Evolutionary conservation across 2,329 filamentous ascomycete species (phyloP).

Genomic region (Chaetomiaceae sp.): DNA sequence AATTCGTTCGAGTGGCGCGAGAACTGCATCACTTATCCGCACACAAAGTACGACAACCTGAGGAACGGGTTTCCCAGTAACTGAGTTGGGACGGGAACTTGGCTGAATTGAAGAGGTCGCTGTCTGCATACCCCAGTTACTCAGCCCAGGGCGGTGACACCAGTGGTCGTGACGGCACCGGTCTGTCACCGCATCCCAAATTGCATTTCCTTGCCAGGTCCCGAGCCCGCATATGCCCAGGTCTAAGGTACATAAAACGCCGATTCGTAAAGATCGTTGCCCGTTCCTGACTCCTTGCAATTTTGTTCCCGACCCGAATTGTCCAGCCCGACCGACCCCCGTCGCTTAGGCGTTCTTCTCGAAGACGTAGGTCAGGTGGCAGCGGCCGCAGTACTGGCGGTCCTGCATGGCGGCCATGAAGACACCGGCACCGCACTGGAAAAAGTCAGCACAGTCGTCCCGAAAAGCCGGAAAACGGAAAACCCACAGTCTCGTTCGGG

Average conservation of each 20-base stretch:
- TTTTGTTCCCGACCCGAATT: slow-evolving; percentile 25
- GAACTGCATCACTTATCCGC: slow-evolving; percentile 61
- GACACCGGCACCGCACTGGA: slow-evolving; percentile 95
- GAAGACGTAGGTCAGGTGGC: slow-evolving; percentile 70
- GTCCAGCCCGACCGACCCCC: slow-evolving; percentile 16
- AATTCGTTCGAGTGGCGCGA: slow-evolving; percentile 44
- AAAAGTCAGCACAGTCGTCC: slow-evolving; percentile 31
- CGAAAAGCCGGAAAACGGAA: not conserved
- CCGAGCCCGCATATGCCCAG: slow-evolving; percentile 26
- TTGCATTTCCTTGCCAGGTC: slow-evolving; percentile 31
- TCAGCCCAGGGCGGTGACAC: slow-evolving; percentile 8
- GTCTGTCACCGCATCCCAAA: slow-evolving; percentile 23
- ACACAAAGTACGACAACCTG: slow-evolving; percentile 68
- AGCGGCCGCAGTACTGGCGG: slow-evolving; percentile 89
- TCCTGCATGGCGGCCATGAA: slow-evolving; percentile 99
- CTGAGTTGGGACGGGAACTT: slow-evolving; percentile 24
- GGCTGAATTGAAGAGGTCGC: slow-evolving; percentile 12
- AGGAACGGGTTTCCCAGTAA: slow-evolving; percentile 51
- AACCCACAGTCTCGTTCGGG: slow-evolving; percentile 78
- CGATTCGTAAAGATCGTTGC: slow-evolving; percentile 28
- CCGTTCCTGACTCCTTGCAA: slow-evolving; percentile 28
- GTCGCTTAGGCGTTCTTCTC: slow-evolving; percentile 54
- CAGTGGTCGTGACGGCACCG: slow-evolving; percentile 6
- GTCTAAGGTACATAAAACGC: slow-evolving; percentile 35
- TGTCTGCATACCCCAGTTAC: slow-evolving; percentile 11